Conservation (phyloP, 2,329 filamentous ascomycete genomes). For the Venturiaceae sp. region DNA sequence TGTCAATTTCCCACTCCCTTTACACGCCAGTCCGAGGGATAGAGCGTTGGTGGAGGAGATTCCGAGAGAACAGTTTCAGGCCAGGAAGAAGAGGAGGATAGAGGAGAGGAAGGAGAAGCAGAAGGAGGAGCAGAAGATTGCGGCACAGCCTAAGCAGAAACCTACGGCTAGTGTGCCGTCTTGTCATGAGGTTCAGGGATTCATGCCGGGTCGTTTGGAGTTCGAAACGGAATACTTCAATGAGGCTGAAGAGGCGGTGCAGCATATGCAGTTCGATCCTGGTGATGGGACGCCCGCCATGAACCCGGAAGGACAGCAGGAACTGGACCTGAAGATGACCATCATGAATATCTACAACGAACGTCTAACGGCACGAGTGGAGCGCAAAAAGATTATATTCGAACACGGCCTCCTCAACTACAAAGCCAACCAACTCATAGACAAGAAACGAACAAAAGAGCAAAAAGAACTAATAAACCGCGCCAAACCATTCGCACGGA, state of each 20-base stretch:
- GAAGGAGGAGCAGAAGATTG: constrained; percentile 77
- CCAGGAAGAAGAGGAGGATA: constrained; percentile 84
- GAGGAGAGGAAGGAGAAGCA: constrained; percentile 82
- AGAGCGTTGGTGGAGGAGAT: constrained; percentile 69
- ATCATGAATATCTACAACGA: constrained; percentile 99
- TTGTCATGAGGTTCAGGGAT: constrained; percentile 96
- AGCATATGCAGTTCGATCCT: constrained; percentile 96
- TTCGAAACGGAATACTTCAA: constrained; percentile 98
- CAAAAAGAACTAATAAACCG: constrained; percentile 87
- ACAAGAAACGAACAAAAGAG: constrained; percentile 95
- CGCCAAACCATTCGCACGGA: constrained; percentile 88
- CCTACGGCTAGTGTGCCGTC: constrained; percentile 90
- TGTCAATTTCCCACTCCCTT: constrained; percentile 73
- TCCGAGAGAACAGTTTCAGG: constrained; percentile 85
- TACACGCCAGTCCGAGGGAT: constrained; percentile 75
- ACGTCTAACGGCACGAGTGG: constrained; percentile 78
- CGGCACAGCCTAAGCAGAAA: constrained; percentile 84
- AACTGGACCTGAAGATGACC: constrained; percentile 94
- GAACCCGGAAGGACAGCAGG: constrained; percentile 58
- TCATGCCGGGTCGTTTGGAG: constrained; percentile 94
- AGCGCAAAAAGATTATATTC: constrained; percentile 93
- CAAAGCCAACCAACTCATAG: constrained; percentile 74
- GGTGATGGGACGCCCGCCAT: constrained; percentile 82
- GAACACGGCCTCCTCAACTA: constrained; percentile 93
- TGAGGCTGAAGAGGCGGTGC: constrained; percentile 94